phyloP scores from a whole-genome alignment of 169 alveolate genomes.

The Cyclospora cayetanensis region DNA sequence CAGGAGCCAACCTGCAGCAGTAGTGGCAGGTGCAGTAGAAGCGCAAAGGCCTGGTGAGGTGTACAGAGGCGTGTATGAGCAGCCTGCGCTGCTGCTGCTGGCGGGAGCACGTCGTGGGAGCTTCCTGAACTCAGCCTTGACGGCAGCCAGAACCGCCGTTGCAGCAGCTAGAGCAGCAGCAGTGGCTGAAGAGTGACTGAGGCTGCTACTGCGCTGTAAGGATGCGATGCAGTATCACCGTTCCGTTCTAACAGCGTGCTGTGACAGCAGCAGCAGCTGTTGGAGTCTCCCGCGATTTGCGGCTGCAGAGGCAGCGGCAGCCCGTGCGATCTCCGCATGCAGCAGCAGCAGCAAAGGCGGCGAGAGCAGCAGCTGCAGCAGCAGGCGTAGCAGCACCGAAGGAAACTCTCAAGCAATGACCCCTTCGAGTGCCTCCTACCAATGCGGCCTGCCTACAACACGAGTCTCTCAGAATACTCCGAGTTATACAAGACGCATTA shows the following conservation, averaged over 20 bases:
- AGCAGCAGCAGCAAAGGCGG: not conserved
- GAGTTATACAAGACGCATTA: not conserved
- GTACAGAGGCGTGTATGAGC: not conserved
- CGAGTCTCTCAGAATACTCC: not conserved
- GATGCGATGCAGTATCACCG: conserved; percentile 22
- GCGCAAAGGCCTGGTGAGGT: not conserved
- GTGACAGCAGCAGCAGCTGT: not conserved
- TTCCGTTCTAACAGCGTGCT: conserved; percentile 4
- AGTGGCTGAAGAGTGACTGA: not conserved
- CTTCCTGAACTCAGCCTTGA: not conserved
- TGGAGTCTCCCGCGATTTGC: not conserved
- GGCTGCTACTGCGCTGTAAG: conserved; percentile 16
- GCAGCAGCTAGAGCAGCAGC: conserved; percentile 21
- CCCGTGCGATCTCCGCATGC: not conserved
- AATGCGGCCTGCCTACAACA: not conserved
- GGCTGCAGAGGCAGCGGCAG: not conserved
- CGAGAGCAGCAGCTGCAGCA: not conserved
- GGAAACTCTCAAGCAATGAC: not conserved
- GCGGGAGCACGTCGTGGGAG: not conserved
- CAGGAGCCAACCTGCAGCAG: conserved; percentile 20
- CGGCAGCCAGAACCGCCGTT: conserved; percentile 6
- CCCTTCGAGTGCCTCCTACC: not conserved
- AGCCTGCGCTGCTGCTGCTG: not conserved
- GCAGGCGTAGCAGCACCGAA: not conserved
- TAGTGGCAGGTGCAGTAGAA: not conserved